Evolutionary conservation across 768 basidiomycete species (phyloP).

Genomic region (Guyanaporus albipodus): DNA sequence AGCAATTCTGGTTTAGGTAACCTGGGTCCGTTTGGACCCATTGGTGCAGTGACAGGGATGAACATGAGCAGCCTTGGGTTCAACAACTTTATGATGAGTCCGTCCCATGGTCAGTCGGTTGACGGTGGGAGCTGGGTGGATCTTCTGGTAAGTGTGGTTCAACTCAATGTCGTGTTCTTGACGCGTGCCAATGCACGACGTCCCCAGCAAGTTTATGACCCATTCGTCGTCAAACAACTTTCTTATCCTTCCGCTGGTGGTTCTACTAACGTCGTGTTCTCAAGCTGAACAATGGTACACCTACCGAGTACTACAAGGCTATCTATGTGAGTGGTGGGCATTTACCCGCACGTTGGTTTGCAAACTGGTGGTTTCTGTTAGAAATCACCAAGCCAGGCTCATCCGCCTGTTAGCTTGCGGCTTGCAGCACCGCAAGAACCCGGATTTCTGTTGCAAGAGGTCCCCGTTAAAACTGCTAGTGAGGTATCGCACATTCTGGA

Average conservation of each 20-base stretch:
- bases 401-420: constrained; percentile 68
- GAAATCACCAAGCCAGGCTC: constrained; percentile 60
- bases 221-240: neutral
- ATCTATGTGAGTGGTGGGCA: constrained; percentile 51
- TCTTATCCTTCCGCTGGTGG: neutral
- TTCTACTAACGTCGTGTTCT: constrained; percentile 11
- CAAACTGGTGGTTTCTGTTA: constrained; percentile 26
- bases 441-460: constrained; percentile 65
- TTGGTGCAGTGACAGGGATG: constrained; percentile 18
- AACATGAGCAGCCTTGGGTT: constrained; percentile 26
- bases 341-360: neutral
- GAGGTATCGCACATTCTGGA: constrained; percentile 76
- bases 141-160: constrained; percentile 26
- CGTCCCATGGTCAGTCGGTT: constrained; percentile 20
- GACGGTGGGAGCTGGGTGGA: constrained; percentile 29
- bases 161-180: neutral
- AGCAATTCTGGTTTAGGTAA: constrained; percentile 17
- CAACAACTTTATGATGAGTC: constrained; percentile 18
- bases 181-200: neutral
- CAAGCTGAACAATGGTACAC: constrained; percentile 53
- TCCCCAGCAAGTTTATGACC: too few relatives aligned
- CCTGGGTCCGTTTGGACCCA: constrained; percentile 24
- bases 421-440: constrained; percentile 69
- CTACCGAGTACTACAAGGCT: constrained; percentile 64
- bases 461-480: constrained; percentile 68